Percentiles rank a stretch among this genome's conserved stretches.
These are phyloP conservation scores for Protomyces macrosporus DNA, from an alignment of 1,139 yeast genomes.

Conservation along the genomic window DNA sequence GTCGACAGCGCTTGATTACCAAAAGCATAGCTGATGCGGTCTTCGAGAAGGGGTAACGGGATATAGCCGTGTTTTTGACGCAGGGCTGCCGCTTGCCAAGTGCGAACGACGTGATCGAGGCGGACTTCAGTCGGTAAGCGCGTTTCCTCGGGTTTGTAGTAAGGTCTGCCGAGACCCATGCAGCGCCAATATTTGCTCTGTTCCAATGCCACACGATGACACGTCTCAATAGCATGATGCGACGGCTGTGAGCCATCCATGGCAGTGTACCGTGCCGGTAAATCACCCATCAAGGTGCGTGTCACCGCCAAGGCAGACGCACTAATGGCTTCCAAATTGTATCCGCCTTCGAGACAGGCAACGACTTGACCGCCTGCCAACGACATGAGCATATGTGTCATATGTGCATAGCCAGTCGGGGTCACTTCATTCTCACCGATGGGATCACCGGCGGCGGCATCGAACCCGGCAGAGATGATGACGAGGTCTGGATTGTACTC, in stretches of 20 bases:
- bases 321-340: conserved; percentile 84
- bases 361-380: conserved; percentile 83
- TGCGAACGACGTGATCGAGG: conserved; percentile 62
- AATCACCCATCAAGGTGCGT: conserved; percentile 86
- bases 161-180: conserved; percentile 60
- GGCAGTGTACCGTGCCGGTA: conserved; percentile 67
- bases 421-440: conserved; percentile 97
- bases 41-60: conserved; percentile 60
- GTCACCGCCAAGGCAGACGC: conserved; percentile 89
- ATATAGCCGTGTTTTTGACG: conserved; percentile 56
- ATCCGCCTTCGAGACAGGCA: conserved; percentile 93
- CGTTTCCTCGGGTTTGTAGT: not conserved
- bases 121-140: conserved; percentile 4
- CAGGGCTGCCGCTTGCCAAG: conserved; percentile 58
- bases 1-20: conserved; percentile 61
- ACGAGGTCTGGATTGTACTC: conserved; percentile 92
- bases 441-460: conserved; percentile 97
- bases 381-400: conserved; percentile 87
- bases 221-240: conserved; percentile 65
- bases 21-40: conserved; percentile 47
- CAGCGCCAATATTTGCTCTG: conserved; percentile 89
- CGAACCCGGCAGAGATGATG: conserved; percentile 88
- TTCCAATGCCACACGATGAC: conserved; percentile 71
- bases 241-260: conserved; percentile 51
- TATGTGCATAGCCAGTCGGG: conserved; percentile 92